Base-by-base conservation (phyloP, 2,329 filamentous ascomycete species). In the Venturia effusa region DNA sequence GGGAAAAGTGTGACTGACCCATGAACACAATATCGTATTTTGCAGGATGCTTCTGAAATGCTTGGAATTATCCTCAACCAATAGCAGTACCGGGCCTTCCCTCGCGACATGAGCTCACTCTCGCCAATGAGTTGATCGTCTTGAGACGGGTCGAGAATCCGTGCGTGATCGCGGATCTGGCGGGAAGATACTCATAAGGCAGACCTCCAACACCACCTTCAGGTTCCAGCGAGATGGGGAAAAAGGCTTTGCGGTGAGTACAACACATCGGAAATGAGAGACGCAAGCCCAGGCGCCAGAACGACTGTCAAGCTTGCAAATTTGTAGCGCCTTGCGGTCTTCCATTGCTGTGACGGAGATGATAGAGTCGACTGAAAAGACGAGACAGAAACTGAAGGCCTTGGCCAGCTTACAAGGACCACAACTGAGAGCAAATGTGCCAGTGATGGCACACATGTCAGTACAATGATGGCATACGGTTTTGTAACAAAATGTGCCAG, bases 1-100 rank as follows among this genome's bases (percentile, higher is more conserved):
- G n/a, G n/a, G n/a, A n/a, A n/a, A n/a, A 82, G 82, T 82, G 84
- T 84, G 76, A 79, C 7, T 83, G 77, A 67, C 84, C 82, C 77
- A 80, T 75, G 15, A 76, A 68, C 1, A 75, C 71, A 11, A 43
- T 43, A n/a, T 60, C 51, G 34, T 40, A 61, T 15, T 43, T 61
- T 13, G 19, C 11, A 17, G 48, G 40, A 27, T 45, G n/a, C 15
- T 30, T 30, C 37, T 64, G 60, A 40, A 37, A 59, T 1, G 5
- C 32, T 37, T 74, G 70, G 4, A 76, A 41, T 76, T 76, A 66
- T 76, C 74, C 37, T 76, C 74, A 4, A 75, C 74, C 8, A 73
- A 71, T 13, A 76, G 68, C 45, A 74, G 55, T 4, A 40, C 34
- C 6, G 32, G 30, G 3, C 10, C 19, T 41, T 17, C 24, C 19